Percentiles rank a stretch among this genome's conserved stretches.
These are phyloP conservation scores for Prunus mira DNA, from an alignment of 306 rosid species.

Conservation along the genomic window DNA sequence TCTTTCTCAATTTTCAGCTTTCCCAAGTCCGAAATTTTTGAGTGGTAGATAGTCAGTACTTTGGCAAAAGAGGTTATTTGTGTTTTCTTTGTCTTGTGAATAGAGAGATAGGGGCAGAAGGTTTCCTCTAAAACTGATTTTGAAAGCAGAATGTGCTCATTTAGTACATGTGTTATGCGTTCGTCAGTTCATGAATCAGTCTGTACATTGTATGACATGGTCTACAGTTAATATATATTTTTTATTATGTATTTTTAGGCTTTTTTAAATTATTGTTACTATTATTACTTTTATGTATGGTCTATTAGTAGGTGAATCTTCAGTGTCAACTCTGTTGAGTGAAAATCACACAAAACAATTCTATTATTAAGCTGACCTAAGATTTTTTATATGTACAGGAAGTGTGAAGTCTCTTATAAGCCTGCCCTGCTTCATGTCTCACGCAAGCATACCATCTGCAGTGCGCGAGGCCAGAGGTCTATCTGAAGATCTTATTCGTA, in stretches of 20 bases:
- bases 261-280: background rate
- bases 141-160: background rate
- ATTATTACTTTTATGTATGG: background rate
- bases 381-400: conserved; percentile 42
- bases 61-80: background rate
- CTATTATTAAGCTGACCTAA: background rate
- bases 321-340: background rate
- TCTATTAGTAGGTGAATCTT: background rate
- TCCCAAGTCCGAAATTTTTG: background rate
- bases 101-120: background rate
- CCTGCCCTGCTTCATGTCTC: conserved; percentile 84
- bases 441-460: conserved; percentile 77
- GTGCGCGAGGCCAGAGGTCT: conserved; percentile 81
- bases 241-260: background rate
- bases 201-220: background rate
- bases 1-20: conserved; percentile 4
- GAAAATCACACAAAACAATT: background rate
- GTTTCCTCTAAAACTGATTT: background rate
- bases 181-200: background rate
- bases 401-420: conserved; percentile 91
- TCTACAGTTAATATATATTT: background rate
- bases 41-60: background rate
- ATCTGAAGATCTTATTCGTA: conserved; percentile 77
- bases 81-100: background rate
- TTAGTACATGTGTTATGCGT: background rate